Percentiles rank a stretch among this genome's conserved stretches.
Evolutionary conservation across 495 filamentous ascomycete species (phyloP).

Genomic region (Xylaria palmicola): DNA sequence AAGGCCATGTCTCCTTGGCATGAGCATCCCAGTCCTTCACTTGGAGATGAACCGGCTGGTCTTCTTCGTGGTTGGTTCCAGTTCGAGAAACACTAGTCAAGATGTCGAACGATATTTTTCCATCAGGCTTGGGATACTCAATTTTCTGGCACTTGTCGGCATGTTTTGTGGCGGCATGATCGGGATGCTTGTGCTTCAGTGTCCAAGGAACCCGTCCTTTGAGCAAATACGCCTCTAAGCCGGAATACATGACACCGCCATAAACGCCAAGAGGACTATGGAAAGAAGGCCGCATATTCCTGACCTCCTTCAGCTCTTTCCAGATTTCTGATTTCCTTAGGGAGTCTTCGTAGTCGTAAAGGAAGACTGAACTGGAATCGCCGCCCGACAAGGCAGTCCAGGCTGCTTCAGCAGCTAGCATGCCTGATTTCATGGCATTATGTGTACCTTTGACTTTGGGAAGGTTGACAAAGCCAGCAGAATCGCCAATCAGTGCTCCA

Average conservation of each 20-base stretch:
- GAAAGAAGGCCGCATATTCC: slow-evolving; percentile 97
- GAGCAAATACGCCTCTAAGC: slow-evolving; percentile 84
- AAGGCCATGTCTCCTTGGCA: slow-evolving; percentile 74
- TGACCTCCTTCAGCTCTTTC: slow-evolving; percentile 91
- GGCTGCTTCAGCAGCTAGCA: slow-evolving; percentile 90
- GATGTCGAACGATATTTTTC: slow-evolving; percentile 91
- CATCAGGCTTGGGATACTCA: slow-evolving; percentile 95
- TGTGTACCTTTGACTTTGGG: slow-evolving; percentile 99
- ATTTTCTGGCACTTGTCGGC: slow-evolving; percentile 83
- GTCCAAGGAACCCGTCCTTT: slow-evolving; percentile 91
- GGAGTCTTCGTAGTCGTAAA: slow-evolving; percentile 90
- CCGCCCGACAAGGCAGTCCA: slow-evolving; percentile 67
- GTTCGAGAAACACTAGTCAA: slow-evolving; percentile 90
- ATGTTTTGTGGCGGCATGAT: slow-evolving; percentile 73
- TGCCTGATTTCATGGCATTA: slow-evolving; percentile 95
- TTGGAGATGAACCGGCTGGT: slow-evolving; percentile 93
- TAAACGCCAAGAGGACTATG: slow-evolving; percentile 78
- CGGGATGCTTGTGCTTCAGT: slow-evolving; percentile 73
- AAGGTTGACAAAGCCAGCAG: slow-evolving; percentile 95
- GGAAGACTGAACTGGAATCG: slow-evolving; percentile 73
- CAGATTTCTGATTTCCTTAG: slow-evolving; percentile 87
- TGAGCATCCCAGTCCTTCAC: slow-evolving; percentile 94
- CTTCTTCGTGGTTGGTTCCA: slow-evolving; percentile 98
- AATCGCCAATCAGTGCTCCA: slow-evolving; percentile 93
- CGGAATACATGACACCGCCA: slow-evolving; percentile 90